Evolutionary conservation across 768 basidiomycete genomes (phyloP).

Genomic region (Amanita polypyramis): DNA sequence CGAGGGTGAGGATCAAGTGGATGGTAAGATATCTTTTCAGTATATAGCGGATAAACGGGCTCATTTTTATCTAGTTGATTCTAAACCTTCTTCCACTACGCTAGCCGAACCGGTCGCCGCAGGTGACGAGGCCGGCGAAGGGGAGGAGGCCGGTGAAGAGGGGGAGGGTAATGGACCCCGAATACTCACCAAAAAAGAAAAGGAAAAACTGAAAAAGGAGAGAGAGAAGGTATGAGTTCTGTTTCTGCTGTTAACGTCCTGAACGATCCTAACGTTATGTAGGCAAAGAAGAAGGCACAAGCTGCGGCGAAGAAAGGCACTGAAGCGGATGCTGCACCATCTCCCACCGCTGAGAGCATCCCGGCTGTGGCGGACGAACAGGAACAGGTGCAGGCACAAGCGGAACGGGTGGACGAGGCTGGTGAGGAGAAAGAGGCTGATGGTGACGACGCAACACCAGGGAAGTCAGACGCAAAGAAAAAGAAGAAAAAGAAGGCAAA

Average conservation of each 20-base stretch:
- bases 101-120: conserved; percentile 16
- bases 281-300: conserved; percentile 95
- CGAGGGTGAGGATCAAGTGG: conserved; percentile 28
- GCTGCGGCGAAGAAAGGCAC: conserved; percentile 71
- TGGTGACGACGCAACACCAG: conserved; percentile 46
- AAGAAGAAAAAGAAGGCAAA: conserved; percentile 86
- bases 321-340: conserved; percentile 18
- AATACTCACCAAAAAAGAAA: conserved; percentile 89
- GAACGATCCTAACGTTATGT: conserved; percentile 8
- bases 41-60: not conserved
- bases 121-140: conserved; percentile 29
- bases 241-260: conserved; percentile 2
- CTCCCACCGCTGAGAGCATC: conserved; percentile 18
- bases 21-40: not conserved
- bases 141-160: conserved; percentile 36
- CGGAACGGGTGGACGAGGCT: not conserved
- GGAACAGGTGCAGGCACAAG: conserved; percentile 21
- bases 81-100: conserved; percentile 14
- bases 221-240: conserved; percentile 68
- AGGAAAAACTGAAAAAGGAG: conserved; percentile 96
- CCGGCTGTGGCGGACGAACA: conserved; percentile 17
- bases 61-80: conserved; percentile 14
- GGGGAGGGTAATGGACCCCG: conserved; percentile 49
- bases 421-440: conserved; percentile 58
- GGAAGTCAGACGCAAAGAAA: conserved; percentile 53